phyloP scores from a whole-genome alignment of 2,329 filamentous ascomycete genomes.

The Knoxdaviesia capensis region DNA sequence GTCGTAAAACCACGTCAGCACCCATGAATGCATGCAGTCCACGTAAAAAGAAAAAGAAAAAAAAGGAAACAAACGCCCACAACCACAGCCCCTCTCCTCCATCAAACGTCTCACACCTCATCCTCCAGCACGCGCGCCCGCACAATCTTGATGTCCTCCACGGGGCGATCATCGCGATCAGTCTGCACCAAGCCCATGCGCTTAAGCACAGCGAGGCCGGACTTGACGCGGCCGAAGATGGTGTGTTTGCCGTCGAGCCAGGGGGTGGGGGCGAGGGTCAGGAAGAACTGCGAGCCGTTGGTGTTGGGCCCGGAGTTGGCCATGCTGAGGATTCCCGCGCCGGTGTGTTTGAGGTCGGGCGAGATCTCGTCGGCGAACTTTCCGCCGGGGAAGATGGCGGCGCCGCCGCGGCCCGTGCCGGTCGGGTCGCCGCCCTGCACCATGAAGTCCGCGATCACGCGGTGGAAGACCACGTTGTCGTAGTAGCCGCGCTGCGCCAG shows the following conservation, averaged over 20 bases:
- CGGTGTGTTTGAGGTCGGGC: slow-evolving; percentile 65
- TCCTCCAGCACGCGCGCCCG: slow-evolving; percentile 50
- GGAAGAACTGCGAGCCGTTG: slow-evolving; percentile 90
- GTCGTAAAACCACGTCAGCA: too few species aligned
- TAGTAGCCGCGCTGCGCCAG: slow-evolving; percentile 76
- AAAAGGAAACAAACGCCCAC: too few species aligned
- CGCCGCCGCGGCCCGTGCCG: slow-evolving; percentile 75
- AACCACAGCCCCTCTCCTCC: too few species aligned
- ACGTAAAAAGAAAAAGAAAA: too few species aligned
- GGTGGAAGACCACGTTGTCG: slow-evolving; percentile 70
- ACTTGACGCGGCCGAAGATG: slow-evolving; percentile 82
- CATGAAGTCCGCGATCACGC: slow-evolving; percentile 94
- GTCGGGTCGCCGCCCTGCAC: slow-evolving; percentile 88
- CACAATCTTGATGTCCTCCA: slow-evolving; percentile 65
- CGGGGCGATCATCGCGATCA: slow-evolving; percentile 57
- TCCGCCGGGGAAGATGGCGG: slow-evolving; percentile 65
- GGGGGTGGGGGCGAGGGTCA: slow-evolving; percentile 82
- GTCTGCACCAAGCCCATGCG: slow-evolving; percentile 80
- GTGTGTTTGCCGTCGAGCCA: slow-evolving; percentile 97
- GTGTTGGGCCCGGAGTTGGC: slow-evolving; percentile 86
- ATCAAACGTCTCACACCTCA: slow-evolving; percentile 9
- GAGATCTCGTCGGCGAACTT: slow-evolving; percentile 89
- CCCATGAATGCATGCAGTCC: too few species aligned
- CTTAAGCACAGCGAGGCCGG: slow-evolving; percentile 64
- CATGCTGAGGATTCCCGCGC: slow-evolving; percentile 88